Evolutionary conservation across 1,284 basidiomycete species (phyloP).

Genomic region (Cryptococcus sp.): DNA sequence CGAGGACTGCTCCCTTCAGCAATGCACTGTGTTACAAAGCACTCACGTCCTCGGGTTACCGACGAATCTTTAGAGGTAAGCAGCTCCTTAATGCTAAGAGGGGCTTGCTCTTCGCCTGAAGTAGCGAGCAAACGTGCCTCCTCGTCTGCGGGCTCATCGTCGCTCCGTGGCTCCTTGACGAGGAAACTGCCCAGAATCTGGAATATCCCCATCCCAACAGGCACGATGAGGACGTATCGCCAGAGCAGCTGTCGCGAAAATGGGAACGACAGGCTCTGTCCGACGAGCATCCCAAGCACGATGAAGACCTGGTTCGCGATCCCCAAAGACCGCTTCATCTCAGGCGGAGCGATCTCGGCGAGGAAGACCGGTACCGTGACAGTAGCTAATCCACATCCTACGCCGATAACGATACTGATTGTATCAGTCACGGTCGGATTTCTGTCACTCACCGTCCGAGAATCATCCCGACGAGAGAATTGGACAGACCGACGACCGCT

Average conservation of each 20-base stretch:
- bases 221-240: slow-evolving; percentile 48
- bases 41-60: slow-evolving; percentile 34
- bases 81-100: slow-evolving; percentile 32
- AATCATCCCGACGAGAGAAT: slow-evolving; percentile 25
- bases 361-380: slow-evolving; percentile 54
- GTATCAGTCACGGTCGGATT: slow-evolving; percentile 31
- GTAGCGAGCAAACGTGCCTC: slow-evolving; percentile 18
- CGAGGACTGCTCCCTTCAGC: slow-evolving; percentile 24
- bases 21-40: neutral
- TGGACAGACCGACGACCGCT: slow-evolving; percentile 23
- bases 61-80: slow-evolving; percentile 28
- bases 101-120: slow-evolving; percentile 8
- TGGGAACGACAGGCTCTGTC: slow-evolving; percentile 51
- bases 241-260: slow-evolving; percentile 38
- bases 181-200: slow-evolving; percentile 46
- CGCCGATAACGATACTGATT: slow-evolving; percentile 47
- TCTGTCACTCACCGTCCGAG: slow-evolving; percentile 31
- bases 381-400: slow-evolving; percentile 54
- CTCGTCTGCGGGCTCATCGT: slow-evolving; percentile 15
- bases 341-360: slow-evolving; percentile 51
- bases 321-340: slow-evolving; percentile 51
- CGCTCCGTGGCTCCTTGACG: slow-evolving; percentile 7
- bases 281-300: slow-evolving; percentile 49
- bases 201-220: slow-evolving; percentile 34
- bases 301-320: slow-evolving; percentile 55